Evolutionary conservation across 2,329 filamentous ascomycete genomes (phyloP).

Genomic region (Botrytis elliptica): DNA sequence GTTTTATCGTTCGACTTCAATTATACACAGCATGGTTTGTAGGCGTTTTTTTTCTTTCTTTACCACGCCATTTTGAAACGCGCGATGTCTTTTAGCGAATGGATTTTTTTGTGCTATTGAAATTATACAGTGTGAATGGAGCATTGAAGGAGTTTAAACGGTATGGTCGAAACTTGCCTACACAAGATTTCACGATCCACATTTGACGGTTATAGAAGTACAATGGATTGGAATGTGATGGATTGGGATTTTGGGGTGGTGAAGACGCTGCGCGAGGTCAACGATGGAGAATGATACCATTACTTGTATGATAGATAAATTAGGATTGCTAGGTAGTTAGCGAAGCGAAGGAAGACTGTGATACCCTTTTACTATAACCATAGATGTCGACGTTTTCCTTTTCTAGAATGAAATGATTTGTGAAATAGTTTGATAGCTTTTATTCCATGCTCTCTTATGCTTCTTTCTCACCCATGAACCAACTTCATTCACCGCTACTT

Average conservation of each 20-base stretch:
- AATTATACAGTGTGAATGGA: conserved; percentile 3
- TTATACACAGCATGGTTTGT: conserved; percentile 10
- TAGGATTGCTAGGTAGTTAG: conserved; percentile 14
- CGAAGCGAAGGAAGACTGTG: conserved; percentile 16
- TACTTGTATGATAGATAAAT: conserved; percentile 21
- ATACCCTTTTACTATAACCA: conserved; percentile 19
- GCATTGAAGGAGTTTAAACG: conserved; percentile 14
- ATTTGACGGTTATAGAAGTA: conserved; percentile 3
- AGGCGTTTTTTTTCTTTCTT: conserved; percentile 8
- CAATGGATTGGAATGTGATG: conserved; percentile 2
- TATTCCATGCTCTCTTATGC: neutral
- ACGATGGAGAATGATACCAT: conserved; percentile 22
- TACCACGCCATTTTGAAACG: conserved; percentile 12
- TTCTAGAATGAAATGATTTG: neutral
- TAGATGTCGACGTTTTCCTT: neutral
- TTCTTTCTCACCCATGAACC: neutral
- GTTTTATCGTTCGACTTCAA: conserved; percentile 7
- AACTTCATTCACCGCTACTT: neutral
- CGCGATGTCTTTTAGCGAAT: conserved; percentile 19
- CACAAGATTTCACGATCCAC: conserved; percentile 16
- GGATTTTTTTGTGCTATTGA: conserved; percentile 15
- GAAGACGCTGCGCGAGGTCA: neutral
- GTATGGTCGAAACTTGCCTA: conserved; percentile 14
- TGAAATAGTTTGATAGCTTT: neutral
- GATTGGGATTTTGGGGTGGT: neutral